A percentile compares a stretch with the other conserved stretches of the same genome.
phyloP scores from a whole-genome alignment of 768 basidiomycete genomes.

The Leccinum truebloodii region DNA sequence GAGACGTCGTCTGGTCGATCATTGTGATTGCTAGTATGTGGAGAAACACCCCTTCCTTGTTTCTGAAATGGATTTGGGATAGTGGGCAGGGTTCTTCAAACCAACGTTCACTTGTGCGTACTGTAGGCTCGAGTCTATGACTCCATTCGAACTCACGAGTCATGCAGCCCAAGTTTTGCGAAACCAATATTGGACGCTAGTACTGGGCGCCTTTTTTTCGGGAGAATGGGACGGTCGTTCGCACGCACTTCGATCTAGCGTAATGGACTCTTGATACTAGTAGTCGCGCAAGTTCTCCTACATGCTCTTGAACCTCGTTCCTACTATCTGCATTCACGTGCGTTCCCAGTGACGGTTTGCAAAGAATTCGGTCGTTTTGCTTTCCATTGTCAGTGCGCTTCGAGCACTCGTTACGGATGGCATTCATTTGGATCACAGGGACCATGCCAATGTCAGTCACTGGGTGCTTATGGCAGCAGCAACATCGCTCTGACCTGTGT shows the following conservation, averaged over 20 bases:
- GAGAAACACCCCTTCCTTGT: neutral
- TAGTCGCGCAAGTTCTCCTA: neutral
- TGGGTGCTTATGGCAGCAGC: neutral
- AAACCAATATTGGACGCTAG: neutral
- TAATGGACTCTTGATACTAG: neutral
- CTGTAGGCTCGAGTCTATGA: neutral
- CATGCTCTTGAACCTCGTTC: neutral
- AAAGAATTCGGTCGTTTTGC: neutral
- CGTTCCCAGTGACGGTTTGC: neutral
- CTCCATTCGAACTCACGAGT: neutral
- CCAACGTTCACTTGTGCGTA: neutral
- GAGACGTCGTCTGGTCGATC: neutral
- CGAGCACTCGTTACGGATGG: neutral
- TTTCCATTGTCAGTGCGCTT: too few species aligned
- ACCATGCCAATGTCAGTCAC: neutral
- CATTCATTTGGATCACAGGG: neutral
- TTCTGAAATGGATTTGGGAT: neutral
- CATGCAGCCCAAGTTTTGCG: neutral
- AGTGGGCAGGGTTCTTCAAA: neutral
- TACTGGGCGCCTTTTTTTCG: too few species aligned
- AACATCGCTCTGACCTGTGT: neutral
- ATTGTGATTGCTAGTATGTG: neutral
- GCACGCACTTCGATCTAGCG: neutral
- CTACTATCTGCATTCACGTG: neutral
- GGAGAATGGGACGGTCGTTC: neutral